Evolutionary conservation across 2,329 filamentous ascomycete genomes (phyloP).

Genomic region (Sarocladiaceae sp.): DNA sequence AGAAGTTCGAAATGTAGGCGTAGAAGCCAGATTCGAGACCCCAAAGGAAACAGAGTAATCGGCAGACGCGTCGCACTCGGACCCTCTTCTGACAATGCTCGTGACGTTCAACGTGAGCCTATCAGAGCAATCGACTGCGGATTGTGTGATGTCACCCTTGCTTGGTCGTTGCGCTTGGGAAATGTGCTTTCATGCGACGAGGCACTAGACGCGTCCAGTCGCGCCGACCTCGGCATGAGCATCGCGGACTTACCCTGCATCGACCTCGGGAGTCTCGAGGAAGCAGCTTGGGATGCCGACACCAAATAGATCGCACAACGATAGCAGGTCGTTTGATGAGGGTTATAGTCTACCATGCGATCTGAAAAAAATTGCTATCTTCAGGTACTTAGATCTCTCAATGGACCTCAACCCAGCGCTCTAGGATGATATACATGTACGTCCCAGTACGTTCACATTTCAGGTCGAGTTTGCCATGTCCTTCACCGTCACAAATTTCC

Average conservation of each 20-base stretch:
- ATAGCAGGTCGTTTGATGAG: no score
- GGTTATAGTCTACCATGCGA: no score
- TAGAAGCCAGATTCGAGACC: neutral
- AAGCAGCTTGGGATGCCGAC: no score
- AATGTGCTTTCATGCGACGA: conserved; percentile 1
- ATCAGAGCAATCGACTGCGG: conserved; percentile 4
- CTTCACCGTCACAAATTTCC: no score
- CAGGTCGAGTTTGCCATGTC: no score
- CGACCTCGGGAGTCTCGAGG: no score
- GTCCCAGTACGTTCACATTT: no score
- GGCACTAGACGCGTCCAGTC: conserved; percentile 1
- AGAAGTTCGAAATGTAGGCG: neutral
- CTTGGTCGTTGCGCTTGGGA: neutral
- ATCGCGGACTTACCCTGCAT: neutral
- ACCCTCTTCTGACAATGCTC: neutral
- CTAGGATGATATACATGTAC: no score
- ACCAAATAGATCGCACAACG: no score
- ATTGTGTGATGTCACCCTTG: neutral
- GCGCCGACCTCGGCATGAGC: neutral
- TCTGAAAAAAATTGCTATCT: no score
- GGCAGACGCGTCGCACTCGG: conserved; percentile 1
- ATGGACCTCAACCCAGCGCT: no score
- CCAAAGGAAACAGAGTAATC: neutral
- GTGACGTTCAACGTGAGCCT: conserved; percentile 4
- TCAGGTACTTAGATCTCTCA: no score